Evolutionary conservation across 2,329 filamentous ascomycete genomes (phyloP).

Genomic region (Epichloe glyceriae): DNA sequence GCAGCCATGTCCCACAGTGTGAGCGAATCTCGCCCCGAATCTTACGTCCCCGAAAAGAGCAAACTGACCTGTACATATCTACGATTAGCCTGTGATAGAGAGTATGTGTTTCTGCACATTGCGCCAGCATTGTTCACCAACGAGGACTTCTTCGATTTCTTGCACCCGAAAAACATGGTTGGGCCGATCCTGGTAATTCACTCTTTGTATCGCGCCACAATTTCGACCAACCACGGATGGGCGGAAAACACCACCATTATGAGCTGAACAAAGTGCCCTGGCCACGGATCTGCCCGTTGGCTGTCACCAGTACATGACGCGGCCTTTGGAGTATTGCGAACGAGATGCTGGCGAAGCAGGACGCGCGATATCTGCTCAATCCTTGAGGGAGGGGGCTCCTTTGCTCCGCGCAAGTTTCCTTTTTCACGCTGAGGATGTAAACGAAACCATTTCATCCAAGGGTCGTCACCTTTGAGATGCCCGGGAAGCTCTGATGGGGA

Average conservation of each 20-base stretch:
- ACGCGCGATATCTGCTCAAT: too few relatives aligned
- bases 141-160: constrained; percentile 20
- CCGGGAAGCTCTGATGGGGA: too few relatives aligned
- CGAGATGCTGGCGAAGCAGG: too few relatives aligned
- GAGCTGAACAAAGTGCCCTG: constrained; percentile 12
- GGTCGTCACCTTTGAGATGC: too few relatives aligned
- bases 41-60: too few relatives aligned
- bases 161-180: constrained; percentile 16
- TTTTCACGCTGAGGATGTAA: constrained; percentile 2
- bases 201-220: constrained; percentile 14
- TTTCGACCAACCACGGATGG: constrained; percentile 12
- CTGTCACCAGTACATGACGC: too few relatives aligned
- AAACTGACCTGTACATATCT: not conserved
- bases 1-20: too few relatives aligned
- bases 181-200: constrained; percentile 24
- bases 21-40: too few relatives aligned
- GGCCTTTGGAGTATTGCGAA: too few relatives aligned
- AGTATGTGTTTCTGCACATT: constrained; percentile 11
- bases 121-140: constrained; percentile 12
- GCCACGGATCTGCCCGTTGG: not conserved
- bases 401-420: too few relatives aligned
- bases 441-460: too few relatives aligned
- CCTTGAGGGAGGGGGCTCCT: too few relatives aligned
- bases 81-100: constrained; percentile 11
- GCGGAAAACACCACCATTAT: constrained; percentile 12